Percentiles rank a stretch among this genome's conserved stretches.
Conservation (phyloP, 2,329 filamentous ascomycete species). For the Trichoderma atroviride region DNA sequence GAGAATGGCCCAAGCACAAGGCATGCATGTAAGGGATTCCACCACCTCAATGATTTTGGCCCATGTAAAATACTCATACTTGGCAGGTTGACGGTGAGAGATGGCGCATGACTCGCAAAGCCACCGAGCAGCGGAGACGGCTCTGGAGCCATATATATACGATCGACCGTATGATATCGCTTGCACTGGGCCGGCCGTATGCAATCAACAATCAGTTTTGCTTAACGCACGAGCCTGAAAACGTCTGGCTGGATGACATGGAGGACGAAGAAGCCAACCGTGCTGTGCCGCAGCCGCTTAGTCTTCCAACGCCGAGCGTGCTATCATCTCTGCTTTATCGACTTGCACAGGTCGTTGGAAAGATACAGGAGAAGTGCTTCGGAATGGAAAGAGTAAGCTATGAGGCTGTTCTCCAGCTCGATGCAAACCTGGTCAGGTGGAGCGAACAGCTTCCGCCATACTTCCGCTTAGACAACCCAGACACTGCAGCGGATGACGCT, state of each 20-base stretch:
- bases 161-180: constrained; percentile 13
- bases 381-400: constrained; percentile 10
- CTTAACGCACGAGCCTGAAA: constrained; percentile 7
- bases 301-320: neutral
- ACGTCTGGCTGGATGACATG: constrained; percentile 17
- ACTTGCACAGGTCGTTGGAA: constrained; percentile 13
- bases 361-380: constrained; percentile 15
- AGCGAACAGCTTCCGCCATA: constrained; percentile 9
- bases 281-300: neutral
- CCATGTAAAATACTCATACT: neutral
- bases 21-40: constrained; percentile 15
- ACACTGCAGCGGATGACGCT: neutral
- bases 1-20: constrained; percentile 16
- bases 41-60: neutral
- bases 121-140: constrained; percentile 2
- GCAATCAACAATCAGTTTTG: constrained; percentile 14
- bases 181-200: constrained; percentile 11
- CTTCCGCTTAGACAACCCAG: constrained; percentile 6
- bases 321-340: constrained; percentile 11
- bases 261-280: neutral
- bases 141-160: constrained; percentile 18
- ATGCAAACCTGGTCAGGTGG: constrained; percentile 8
- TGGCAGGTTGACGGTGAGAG: constrained; percentile 9
- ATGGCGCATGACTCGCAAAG: constrained; percentile 11
- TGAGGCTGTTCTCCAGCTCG: constrained; percentile 11